phyloP scores from a whole-genome alignment of 2,329 filamentous ascomycete genomes.

The Penicillium sp. region DNA sequence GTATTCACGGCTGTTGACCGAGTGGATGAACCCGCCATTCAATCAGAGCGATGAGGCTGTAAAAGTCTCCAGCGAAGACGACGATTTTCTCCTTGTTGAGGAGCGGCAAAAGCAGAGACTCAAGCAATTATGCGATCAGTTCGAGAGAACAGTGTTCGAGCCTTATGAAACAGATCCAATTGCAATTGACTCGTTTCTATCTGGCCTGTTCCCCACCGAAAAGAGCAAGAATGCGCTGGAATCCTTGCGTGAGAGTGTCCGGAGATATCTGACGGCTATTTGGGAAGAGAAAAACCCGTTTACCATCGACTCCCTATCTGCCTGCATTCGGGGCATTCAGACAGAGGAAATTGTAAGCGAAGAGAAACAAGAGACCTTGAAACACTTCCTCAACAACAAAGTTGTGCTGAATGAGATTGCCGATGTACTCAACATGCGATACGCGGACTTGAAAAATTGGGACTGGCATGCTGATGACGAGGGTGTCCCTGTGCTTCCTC shows the following conservation, averaged over 20 bases:
- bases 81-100: background rate
- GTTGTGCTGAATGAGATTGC: background rate
- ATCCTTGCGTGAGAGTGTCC: background rate
- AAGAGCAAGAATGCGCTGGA: background rate
- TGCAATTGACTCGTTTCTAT: background rate
- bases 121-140: background rate
- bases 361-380: background rate
- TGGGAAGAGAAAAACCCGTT: background rate
- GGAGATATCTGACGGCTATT: background rate
- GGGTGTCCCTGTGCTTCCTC: constrained; percentile 45
- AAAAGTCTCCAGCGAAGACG: background rate
- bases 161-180: background rate
- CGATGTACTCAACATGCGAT: background rate
- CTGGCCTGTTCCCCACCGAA: background rate
- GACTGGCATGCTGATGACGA: constrained; percentile 43
- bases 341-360: background rate
- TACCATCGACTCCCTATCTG: background rate
- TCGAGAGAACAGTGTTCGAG: background rate
- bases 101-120: background rate
- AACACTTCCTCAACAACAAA: background rate
- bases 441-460: constrained; percentile 40
- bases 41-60: background rate
- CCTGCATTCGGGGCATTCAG: background rate
- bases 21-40: background rate
- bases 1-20: background rate